phyloP scores from a whole-genome alignment of 345 rosid species.

The Bruguiera sexangula region DNA sequence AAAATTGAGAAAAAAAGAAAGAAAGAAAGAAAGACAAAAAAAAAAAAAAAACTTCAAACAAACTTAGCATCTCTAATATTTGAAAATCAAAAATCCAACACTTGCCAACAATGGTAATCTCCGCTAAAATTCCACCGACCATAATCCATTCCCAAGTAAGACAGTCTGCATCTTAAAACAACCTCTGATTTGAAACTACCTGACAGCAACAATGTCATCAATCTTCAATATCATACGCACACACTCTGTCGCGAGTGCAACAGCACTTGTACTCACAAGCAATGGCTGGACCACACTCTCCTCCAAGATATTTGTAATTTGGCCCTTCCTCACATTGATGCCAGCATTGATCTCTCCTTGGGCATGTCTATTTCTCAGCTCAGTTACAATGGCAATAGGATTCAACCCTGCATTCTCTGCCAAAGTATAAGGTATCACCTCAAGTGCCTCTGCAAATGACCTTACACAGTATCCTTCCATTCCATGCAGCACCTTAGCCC shows the following conservation, averaged over 20 bases:
- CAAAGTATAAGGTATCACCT: constrained; percentile 89
- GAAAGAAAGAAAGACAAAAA: no score
- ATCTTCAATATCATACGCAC: constrained; percentile 98
- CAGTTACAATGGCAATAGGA: constrained; percentile 92
- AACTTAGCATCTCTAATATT: no score
- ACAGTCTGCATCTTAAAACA: not conserved
- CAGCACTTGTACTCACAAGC: constrained; percentile 93
- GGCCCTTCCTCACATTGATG: constrained; percentile 97
- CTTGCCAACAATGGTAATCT: constrained; percentile 21
- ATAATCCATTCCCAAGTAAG: not conserved
- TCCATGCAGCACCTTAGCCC: constrained; percentile 96
- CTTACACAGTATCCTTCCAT: constrained; percentile 95
- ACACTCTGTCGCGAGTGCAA: constrained; percentile 84
- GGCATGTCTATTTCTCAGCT: constrained; percentile 96
- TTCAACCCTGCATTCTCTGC: constrained; percentile 98
- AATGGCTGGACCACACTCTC: constrained; percentile 98
- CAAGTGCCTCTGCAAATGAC: constrained; percentile 92
- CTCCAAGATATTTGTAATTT: constrained; percentile 95
- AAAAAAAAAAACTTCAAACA: no score
- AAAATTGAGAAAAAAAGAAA: no score
- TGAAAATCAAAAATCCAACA: no score
- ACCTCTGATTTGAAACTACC: constrained; percentile 43
- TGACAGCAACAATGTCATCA: constrained; percentile 89
- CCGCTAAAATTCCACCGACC: not conserved
- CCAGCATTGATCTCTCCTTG: constrained; percentile 95